Conservation (phyloP, 1,284 basidiomycete genomes). For the Moniliophthora roreri region DNA sequence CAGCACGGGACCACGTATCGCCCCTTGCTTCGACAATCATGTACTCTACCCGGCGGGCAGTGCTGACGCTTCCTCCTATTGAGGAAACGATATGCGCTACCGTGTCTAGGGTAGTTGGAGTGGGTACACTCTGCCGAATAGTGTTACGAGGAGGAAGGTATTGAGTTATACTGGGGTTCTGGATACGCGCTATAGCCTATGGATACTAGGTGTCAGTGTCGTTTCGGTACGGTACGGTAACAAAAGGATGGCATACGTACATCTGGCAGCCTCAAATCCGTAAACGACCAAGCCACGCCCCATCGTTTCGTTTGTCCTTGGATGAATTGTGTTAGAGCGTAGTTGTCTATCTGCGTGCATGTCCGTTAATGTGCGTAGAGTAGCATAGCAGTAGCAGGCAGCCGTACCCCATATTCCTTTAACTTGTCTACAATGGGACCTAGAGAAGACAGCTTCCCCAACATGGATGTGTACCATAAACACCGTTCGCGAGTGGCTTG, state of each 20-base stretch:
- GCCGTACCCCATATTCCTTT: too few species aligned
- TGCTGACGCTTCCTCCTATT: conserved; percentile 21
- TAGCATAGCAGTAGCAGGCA: too few species aligned
- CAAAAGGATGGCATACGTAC: conserved; percentile 47
- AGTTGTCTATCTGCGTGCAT: conserved; percentile 70
- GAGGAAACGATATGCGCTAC: conserved; percentile 36
- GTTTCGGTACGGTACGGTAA: too few species aligned
- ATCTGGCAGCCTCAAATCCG: conserved; percentile 71
- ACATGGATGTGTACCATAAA: conserved; percentile 91
- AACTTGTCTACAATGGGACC: too few species aligned
- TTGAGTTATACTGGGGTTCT: conserved; percentile 42
- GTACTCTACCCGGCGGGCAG: not conserved
- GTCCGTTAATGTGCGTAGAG: not conserved
- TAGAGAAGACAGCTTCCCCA: too few species aligned
- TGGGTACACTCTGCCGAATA: conserved; percentile 36
- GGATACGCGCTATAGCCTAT: conserved; percentile 56
- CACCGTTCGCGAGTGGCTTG: too few species aligned
- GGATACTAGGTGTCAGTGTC: too few species aligned
- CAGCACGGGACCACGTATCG: not conserved
- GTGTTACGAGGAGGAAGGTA: conserved; percentile 59
- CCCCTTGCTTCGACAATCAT: not conserved
- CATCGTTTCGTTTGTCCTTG: conserved; percentile 88
- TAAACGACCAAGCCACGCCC: conserved; percentile 88
- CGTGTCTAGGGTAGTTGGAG: conserved; percentile 17
- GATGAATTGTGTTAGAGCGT: too few species aligned